Evolutionary conservation across 2,329 filamentous ascomycete species (phyloP).

Genomic region (Cercospora brassicicola): DNA sequence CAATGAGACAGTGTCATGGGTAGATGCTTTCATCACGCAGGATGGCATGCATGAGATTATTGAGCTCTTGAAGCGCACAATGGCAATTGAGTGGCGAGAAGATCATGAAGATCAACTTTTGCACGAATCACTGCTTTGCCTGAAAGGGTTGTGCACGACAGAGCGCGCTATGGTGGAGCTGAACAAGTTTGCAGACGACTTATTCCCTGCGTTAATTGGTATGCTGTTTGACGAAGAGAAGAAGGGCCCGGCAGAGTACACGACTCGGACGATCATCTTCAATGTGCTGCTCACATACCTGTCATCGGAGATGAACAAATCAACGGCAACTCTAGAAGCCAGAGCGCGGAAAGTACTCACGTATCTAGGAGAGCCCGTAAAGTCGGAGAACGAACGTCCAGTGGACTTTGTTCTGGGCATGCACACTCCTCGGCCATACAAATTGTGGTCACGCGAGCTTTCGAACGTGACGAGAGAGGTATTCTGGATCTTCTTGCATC

Average conservation of each 20-base stretch:
- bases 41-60: constrained; percentile 94
- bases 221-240: constrained; percentile 98
- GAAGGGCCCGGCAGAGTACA: constrained; percentile 96
- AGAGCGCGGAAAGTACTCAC: constrained; percentile 72
- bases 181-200: constrained; percentile 70
- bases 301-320: constrained; percentile 56
- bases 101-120: constrained; percentile 93
- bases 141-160: constrained; percentile 93
- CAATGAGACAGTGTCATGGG: constrained; percentile 95
- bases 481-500: constrained; percentile 98
- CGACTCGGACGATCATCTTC: constrained; percentile 84
- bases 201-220: constrained; percentile 81
- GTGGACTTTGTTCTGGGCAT: constrained; percentile 87
- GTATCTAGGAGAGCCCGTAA: constrained; percentile 80
- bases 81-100: constrained; percentile 95
- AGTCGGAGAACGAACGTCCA: constrained; percentile 72
- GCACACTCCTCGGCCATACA: constrained; percentile 81
- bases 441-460: constrained; percentile 90
- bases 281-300: constrained; percentile 88
- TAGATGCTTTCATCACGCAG: constrained; percentile 83
- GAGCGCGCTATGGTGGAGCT: constrained; percentile 81
- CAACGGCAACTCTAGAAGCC: constrained; percentile 50
- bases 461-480: constrained; percentile 94
- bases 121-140: constrained; percentile 86
- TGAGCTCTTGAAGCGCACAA: constrained; percentile 80